Percentiles rank a stretch among this genome's conserved stretches.
Evolutionary conservation across 495 filamentous ascomycete genomes (phyloP).

Genomic region (Aspergillus haitiensis): DNA sequence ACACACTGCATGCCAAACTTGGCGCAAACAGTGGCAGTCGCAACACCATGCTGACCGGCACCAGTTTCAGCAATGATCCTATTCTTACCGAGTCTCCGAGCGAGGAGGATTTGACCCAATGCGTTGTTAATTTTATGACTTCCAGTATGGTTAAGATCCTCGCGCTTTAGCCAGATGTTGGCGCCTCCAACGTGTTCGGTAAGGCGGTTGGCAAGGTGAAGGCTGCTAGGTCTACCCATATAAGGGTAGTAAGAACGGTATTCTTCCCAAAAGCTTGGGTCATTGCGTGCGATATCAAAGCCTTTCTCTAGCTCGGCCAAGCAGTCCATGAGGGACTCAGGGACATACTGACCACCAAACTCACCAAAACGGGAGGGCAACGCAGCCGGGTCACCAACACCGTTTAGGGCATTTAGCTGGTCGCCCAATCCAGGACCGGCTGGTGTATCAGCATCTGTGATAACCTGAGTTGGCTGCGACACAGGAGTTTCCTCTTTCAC

Average conservation of each 20-base stretch:
- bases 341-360: slow-evolving; percentile 98
- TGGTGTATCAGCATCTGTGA: slow-evolving; percentile 59
- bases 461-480: slow-evolving; percentile 51
- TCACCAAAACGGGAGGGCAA: slow-evolving; percentile 88
- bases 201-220: slow-evolving; percentile 84
- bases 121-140: slow-evolving; percentile 99
- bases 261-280: slow-evolving; percentile 94
- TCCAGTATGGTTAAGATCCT: slow-evolving; percentile 84
- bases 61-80: slow-evolving; percentile 95
- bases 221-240: slow-evolving; percentile 91
- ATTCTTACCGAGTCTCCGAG: slow-evolving; percentile 79
- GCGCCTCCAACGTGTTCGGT: slow-evolving; percentile 87
- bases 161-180: slow-evolving; percentile 93
- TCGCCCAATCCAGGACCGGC: slow-evolving; percentile 63
- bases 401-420: slow-evolving; percentile 72
- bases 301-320: slow-evolving; percentile 84
- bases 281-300: slow-evolving; percentile 82
- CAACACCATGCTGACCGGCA: slow-evolving; percentile 95
- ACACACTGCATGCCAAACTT: slow-evolving; percentile 96
- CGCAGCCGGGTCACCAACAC: slow-evolving; percentile 49
- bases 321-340: slow-evolving; percentile 97
- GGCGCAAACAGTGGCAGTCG: slow-evolving; percentile 92
- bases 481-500: slow-evolving; percentile 49
- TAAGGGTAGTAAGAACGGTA: slow-evolving; percentile 96
- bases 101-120: slow-evolving; percentile 83